Percentiles rank a stretch among this genome's conserved stretches.
Conservation (phyloP, 164 flowering plant species). For the Kalanchoe fedtschenkoi region DNA sequence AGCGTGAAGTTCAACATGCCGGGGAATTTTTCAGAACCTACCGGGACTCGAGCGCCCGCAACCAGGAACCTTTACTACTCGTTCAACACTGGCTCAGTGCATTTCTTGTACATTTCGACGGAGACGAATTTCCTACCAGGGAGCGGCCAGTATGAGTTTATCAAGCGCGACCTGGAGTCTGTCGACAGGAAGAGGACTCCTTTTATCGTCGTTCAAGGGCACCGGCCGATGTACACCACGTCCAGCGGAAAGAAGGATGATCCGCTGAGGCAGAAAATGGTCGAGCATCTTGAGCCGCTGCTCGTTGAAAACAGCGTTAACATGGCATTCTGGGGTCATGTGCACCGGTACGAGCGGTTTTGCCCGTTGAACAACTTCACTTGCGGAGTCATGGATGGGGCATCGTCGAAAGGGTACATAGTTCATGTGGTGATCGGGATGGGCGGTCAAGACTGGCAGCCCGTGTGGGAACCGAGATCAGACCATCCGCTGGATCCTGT, state of each 20-base stretch:
- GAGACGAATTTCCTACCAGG: slow-evolving; percentile 91
- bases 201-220: slow-evolving; percentile 90
- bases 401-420: slow-evolving; percentile 26
- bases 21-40: slow-evolving; percentile 69
- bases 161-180: slow-evolving; percentile 62
- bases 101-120: slow-evolving; percentile 82
- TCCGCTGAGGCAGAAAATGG: slow-evolving; percentile 49
- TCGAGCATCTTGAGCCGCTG: slow-evolving; percentile 67
- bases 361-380: slow-evolving; percentile 80
- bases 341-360: slow-evolving; percentile 89
- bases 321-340: slow-evolving; percentile 95
- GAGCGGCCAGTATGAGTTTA: slow-evolving; percentile 61
- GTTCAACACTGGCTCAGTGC: slow-evolving; percentile 63
- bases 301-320: slow-evolving; percentile 72
- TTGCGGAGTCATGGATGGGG: slow-evolving; percentile 41
- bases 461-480: slow-evolving; percentile 70
- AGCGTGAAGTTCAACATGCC: slow-evolving; percentile 90
- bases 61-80: slow-evolving; percentile 83
- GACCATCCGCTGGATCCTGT: slow-evolving; percentile 60
- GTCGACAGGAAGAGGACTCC: slow-evolving; percentile 70
- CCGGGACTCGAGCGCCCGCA: slow-evolving; percentile 65
- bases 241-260: slow-evolving; percentile 53
- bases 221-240: slow-evolving; percentile 97
- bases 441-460: slow-evolving; percentile 98
- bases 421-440: slow-evolving; percentile 94